phyloP scores from a whole-genome alignment of 768 basidiomycete genomes.

The Cubamyces sp. region DNA sequence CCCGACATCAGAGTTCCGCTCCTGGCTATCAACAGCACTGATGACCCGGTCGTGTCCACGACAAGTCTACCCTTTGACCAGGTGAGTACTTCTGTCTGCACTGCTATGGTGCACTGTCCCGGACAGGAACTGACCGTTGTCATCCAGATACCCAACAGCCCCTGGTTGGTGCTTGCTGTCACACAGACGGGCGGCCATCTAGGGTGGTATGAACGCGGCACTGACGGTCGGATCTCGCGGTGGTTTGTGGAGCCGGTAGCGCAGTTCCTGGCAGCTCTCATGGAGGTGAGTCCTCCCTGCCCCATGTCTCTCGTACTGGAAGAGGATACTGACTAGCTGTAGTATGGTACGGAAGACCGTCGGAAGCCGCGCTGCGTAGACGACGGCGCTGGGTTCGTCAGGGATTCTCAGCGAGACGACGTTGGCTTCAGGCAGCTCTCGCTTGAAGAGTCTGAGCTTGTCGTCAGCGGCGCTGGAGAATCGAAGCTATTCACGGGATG shows the following conservation, averaged over 20 bases:
- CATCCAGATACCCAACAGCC: constrained; percentile 18
- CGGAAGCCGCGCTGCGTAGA: constrained; percentile 6
- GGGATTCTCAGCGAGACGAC: constrained; percentile 24
- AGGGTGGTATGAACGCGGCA: constrained; percentile 30
- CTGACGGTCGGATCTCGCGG: constrained; percentile 19
- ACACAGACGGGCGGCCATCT: constrained; percentile 31
- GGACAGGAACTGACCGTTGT: background rate
- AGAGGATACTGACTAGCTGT: constrained; percentile 1
- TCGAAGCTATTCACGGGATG: constrained; percentile 31
- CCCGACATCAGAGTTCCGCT: constrained; percentile 24
- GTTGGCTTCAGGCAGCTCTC: constrained; percentile 26
- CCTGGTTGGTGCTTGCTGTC: constrained; percentile 27
- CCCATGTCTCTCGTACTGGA: background rate
- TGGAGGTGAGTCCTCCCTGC: constrained; percentile 21
- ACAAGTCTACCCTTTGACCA: constrained; percentile 17
- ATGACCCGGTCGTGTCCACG: constrained; percentile 28
- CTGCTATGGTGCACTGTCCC: background rate
- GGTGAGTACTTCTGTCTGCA: constrained; percentile 8
- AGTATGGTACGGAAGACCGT: constrained; percentile 18
- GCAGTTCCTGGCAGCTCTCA: constrained; percentile 28
- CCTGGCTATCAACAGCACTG: constrained; percentile 28
- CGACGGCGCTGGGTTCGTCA: constrained; percentile 15
- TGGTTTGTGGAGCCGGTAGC: constrained; percentile 31
- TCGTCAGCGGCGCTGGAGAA: constrained; percentile 23
- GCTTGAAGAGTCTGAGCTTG: constrained; percentile 11